Base-by-base conservation (phyloP, 1,284 basidiomycete species). In the Moesziomyces antarcticus region DNA sequence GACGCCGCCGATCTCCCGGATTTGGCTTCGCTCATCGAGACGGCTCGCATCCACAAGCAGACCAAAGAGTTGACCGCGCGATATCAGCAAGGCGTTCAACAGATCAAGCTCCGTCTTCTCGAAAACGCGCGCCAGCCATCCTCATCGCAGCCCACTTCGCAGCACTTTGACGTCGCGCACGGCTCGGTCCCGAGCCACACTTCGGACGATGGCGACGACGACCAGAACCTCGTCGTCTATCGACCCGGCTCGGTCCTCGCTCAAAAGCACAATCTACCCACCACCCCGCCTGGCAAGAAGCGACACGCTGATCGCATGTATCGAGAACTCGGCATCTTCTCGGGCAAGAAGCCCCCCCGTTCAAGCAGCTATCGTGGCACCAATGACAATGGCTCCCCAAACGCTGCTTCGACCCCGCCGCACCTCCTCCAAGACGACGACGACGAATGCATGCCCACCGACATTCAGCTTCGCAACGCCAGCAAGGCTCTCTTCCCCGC, bases 401-500 rank as follows among this genome's bases (percentile, higher is more conserved):
- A 67, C 35, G 56, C 63, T 11, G 45, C 24, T 3, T 33, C 35
- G 33, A 20, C 20, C 5, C n/a, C 44, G 18, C 65, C 53, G n/a
- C 24, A 11, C 27, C 22, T 9, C 40, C 33, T 43, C 30, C 21
- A 54, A 71, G n/a, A 8, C 30, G 59, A 49, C 9, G 56, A 54
- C 5, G 63, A 67, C 47, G 53, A 73, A 8, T 43, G 64, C 8
- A 22, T 62, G 2, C 67, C 77, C 5, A 57, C 75, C 16, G 73
- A 75, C 47, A 59, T 45, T 22, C 72, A 79, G 35, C 57, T 79
- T 30, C 55, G 57, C 21, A 67, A 43, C 1, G 61, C 72, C 5
- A 73, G 68, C 20, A 74, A 77, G 45, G 42, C 70, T 13, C 76
- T 79, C 40, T 76, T 62, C 13, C 44, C 72, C 27, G 75, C 77